phyloP scores from a whole-genome alignment of 345 rosid species.

The Eutrema heterophyllum region DNA sequence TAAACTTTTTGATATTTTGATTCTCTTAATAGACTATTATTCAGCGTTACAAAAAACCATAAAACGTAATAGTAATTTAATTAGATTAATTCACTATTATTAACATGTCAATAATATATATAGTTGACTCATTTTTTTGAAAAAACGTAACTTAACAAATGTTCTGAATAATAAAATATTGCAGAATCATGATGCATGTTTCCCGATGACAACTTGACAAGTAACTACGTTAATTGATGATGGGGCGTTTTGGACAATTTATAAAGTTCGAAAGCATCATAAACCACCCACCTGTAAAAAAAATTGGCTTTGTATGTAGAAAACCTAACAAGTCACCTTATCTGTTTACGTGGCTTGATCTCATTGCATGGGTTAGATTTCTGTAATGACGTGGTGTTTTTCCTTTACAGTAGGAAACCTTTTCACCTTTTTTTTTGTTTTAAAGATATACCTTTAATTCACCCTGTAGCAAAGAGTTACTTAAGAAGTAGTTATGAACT shows the following conservation, averaged over 20 bases:
- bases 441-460: too few relatives aligned
- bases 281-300: not conserved
- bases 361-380: constrained; percentile 5
- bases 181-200: not conserved
- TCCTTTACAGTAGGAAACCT: not conserved
- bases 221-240: not conserved
- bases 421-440: not conserved
- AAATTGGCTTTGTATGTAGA: not conserved
- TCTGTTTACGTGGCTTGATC: constrained; percentile 14
- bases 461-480: not conserved
- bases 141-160: too few relatives aligned
- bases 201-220: too few relatives aligned
- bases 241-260: not conserved
- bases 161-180: not conserved
- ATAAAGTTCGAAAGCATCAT: not conserved
- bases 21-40: too few relatives aligned
- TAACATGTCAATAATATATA: too few relatives aligned
- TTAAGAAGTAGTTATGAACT: not conserved
- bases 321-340: not conserved
- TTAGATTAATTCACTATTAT: too few relatives aligned
- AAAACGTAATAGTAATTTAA: too few relatives aligned
- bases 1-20: too few relatives aligned
- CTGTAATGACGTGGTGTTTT: constrained; percentile 1
- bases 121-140: too few relatives aligned
- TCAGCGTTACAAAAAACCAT: too few relatives aligned